These are phyloP conservation scores for Lignosus rhinocerotis DNA, from an alignment of 1,284 basidiomycete genomes.

Conservation along the genomic window DNA sequence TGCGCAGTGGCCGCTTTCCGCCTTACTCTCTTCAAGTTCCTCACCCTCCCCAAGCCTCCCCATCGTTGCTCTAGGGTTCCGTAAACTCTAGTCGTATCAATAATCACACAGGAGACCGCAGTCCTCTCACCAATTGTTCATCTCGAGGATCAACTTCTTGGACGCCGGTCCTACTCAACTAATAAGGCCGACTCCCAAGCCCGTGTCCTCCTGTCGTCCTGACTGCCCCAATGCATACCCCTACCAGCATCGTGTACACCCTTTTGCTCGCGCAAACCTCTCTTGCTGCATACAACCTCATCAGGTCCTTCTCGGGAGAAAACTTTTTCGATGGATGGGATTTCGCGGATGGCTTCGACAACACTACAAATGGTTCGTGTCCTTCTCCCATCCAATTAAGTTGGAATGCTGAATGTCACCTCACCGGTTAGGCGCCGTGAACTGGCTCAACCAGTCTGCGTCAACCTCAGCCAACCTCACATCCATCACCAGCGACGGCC, in stretches of 20 bases:
- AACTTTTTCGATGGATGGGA: slow-evolving; percentile 57
- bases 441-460: slow-evolving; percentile 31
- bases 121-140: neutral
- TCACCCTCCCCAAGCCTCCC: neutral
- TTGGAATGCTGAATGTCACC: neutral
- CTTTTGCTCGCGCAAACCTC: slow-evolving; percentile 1
- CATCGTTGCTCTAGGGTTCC: neutral
- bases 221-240: neutral
- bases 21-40: neutral
- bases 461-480: slow-evolving; percentile 50
- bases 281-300: slow-evolving; percentile 11
- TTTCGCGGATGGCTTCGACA: slow-evolving; percentile 54
- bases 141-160: neutral
- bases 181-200: neutral
- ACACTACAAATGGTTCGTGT: slow-evolving; percentile 42
- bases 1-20: too few species aligned
- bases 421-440: slow-evolving; percentile 25
- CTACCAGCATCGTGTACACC: neutral
- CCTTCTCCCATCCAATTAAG: neutral
- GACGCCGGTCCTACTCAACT: neutral
- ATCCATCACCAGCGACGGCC: slow-evolving; percentile 49
- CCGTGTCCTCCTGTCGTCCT: neutral
- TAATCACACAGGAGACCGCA: neutral
- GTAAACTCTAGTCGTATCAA: too few species aligned
- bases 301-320: slow-evolving; percentile 40